phyloP scores from a whole-genome alignment of 768 basidiomycete species.

The Clitopilus passeckerianus region DNA sequence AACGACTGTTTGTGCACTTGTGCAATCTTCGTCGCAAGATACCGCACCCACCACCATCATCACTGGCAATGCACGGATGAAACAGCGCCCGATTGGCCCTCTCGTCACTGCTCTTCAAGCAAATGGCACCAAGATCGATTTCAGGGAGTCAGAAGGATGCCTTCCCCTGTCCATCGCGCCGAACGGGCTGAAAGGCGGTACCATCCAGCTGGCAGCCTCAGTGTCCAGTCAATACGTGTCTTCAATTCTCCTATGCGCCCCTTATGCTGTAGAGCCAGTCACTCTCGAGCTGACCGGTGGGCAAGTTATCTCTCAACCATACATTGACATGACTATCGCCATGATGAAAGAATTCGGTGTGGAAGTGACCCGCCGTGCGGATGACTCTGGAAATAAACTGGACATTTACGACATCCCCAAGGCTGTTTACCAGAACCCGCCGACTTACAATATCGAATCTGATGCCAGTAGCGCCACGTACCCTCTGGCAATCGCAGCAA shows the following conservation, averaged over 20 bases:
- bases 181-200: conserved; percentile 75
- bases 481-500: conserved; percentile 93
- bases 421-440: conserved; percentile 72
- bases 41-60: conserved; percentile 62
- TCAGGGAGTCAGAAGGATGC: conserved; percentile 76
- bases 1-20: conserved; percentile 92
- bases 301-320: conserved; percentile 96
- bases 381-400: conserved; percentile 56
- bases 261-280: conserved; percentile 82
- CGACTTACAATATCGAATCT: conserved; percentile 84
- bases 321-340: conserved; percentile 99
- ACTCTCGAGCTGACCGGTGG: conserved; percentile 90
- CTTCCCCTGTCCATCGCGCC: conserved; percentile 86
- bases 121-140: conserved; percentile 78
- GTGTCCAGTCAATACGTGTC: conserved; percentile 99
- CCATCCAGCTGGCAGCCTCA: conserved; percentile 84
- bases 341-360: conserved; percentile 97
- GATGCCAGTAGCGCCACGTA: conserved; percentile 97
- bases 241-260: conserved; percentile 93
- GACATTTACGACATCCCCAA: conserved; percentile 89
- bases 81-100: conserved; percentile 95
- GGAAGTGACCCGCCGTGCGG: conserved; percentile 60
- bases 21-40: conserved; percentile 38
- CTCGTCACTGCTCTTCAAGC: conserved; percentile 83
- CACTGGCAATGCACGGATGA: conserved; percentile 98